Evolutionary conservation across 768 basidiomycete genomes (phyloP), one percentile per base, ranked within the genome.

Genomic region (Russula griseocarnosa): DNA sequence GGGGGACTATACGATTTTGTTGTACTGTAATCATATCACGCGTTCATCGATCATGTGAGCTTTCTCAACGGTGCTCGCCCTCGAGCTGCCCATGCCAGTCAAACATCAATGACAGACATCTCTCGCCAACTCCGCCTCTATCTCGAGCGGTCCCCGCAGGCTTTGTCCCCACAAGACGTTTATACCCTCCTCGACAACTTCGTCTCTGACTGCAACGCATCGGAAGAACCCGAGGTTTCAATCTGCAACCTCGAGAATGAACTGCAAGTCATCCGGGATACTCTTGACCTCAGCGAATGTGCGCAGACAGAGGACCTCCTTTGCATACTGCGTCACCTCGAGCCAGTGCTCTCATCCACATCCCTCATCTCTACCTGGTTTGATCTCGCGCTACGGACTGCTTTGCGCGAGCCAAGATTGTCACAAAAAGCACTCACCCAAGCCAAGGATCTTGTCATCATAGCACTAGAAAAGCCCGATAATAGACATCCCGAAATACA

Each of bases 281-380:
- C 79, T 55, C 79, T 87, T 61, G 85, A 88, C 74, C 86, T 88
- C 69, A 79, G 82, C 3, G 82, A 81, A 28, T 74, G 83, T 44
- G 76, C 76, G 26, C 88, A 90, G 69, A 81, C 79, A 3, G 87
- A 90, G 69, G 73, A 84, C 16, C 85, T 93, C 68, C 79, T 93
- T 13, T 79, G 81, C 28, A 79, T 89, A 20, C 78, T 92, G 7
- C 80, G 81, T 66, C 84, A 84, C 68, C 79, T 92, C 30, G 77
- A 78, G 11, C 81, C 86, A 14, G 77, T 88, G 32, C 76, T 91
- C 8, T 78, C 87, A 3, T 76, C 87, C 9, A 79, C 79, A 7
- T 88, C 87, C 28, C 77, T 92, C 60, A 86, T 91, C 61, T 86
- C 86, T 2, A 80, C 79, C 30, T 93, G 92, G 92, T 93, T 90